Percentiles rank a stretch among this genome's conserved stretches.
These are phyloP conservation scores for Haplosporangium gracile DNA, from an alignment of 192 early-diverging fungal genomes.

Conservation along the genomic window DNA sequence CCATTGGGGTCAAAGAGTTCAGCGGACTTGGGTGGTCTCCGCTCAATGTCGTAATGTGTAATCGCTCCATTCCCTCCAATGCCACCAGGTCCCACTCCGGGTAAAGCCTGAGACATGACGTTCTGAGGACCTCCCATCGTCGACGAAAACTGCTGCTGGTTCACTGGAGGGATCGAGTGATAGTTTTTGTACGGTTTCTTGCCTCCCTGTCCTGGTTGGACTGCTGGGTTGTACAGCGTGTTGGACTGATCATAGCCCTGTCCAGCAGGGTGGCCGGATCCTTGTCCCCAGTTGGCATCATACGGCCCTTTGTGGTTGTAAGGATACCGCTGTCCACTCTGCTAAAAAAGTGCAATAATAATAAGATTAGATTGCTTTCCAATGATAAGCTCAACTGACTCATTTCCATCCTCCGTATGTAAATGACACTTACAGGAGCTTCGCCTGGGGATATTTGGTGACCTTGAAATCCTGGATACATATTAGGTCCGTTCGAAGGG, in stretches of 20 bases:
- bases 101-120: background rate
- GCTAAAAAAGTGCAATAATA: background rate
- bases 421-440: constrained; percentile 22
- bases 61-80: constrained; percentile 18
- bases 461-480: constrained; percentile 13
- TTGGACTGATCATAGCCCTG: constrained; percentile 23
- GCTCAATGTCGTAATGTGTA: constrained; percentile 37
- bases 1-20: constrained; percentile 52
- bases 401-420: background rate
- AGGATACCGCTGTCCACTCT: constrained; percentile 19
- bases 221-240: constrained; percentile 21
- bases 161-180: constrained; percentile 12
- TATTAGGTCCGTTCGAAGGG: constrained; percentile 6
- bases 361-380: background rate
- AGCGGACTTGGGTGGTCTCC: constrained; percentile 46
- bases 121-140: constrained; percentile 14
- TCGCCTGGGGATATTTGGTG: constrained; percentile 27
- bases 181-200: constrained; percentile 33
- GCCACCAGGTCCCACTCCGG: constrained; percentile 16
- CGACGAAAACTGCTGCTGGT: constrained; percentile 13
- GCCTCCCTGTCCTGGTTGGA: constrained; percentile 15
- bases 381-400: background rate
- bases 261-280: background rate
- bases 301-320: constrained; percentile 34
- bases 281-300: constrained; percentile 33